Percentiles rank a stretch among this genome's conserved stretches.
phyloP scores from a whole-genome alignment of 768 basidiomycete species.

The Rhizopogon sp. region DNA sequence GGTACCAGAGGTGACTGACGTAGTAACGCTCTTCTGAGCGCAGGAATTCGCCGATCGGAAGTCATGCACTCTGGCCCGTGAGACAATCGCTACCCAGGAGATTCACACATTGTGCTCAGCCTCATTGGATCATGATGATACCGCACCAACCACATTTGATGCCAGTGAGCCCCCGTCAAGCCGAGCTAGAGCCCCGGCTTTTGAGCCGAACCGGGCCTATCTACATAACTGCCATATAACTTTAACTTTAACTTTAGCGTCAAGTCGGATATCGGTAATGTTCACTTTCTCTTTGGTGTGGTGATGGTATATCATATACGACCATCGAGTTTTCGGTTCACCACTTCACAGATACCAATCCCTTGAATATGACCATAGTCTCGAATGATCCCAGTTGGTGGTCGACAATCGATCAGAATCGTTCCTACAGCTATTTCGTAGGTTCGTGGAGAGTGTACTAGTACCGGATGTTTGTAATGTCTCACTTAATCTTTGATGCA shows the following conservation, averaged over 20 bases:
- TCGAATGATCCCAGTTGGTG: background rate
- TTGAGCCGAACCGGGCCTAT: no score
- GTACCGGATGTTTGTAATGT: background rate
- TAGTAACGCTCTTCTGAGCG: background rate
- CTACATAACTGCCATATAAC: no score
- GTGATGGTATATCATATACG: background rate
- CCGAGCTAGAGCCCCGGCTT: no score
- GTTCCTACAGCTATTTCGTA: background rate
- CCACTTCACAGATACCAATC: background rate
- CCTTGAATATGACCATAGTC: background rate
- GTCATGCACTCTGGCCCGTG: conserved; percentile 13
- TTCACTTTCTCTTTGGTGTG: no score
- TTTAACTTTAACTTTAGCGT: no score
- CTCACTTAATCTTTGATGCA: background rate
- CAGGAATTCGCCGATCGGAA: conserved; percentile 4
- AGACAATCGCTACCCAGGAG: conserved; percentile 22
- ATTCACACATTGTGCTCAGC: conserved; percentile 19
- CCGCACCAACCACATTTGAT: background rate
- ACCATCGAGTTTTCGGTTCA: background rate
- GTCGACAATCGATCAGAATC: background rate
- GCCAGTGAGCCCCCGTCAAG: no score
- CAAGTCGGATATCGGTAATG: no score
- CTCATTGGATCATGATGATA: conserved; percentile 27
- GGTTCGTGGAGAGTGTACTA: background rate
- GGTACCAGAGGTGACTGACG: conserved; percentile 11